Evolutionary conservation across 768 basidiomycete species (phyloP).

Genomic region (Mycena leptocephala): DNA sequence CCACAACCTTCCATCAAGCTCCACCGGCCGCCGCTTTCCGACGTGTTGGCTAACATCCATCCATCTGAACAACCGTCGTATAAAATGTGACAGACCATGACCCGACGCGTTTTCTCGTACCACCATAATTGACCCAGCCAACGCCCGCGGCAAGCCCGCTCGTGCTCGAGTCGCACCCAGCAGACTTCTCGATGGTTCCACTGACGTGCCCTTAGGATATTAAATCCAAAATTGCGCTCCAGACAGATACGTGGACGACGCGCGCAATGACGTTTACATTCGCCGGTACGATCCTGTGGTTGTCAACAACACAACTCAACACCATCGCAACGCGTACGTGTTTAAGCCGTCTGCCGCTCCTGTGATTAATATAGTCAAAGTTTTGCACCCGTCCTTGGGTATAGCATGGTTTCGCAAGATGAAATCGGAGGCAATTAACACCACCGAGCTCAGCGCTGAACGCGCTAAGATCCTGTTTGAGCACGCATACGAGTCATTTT

Average conservation of each 20-base stretch:
- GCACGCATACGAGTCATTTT: background rate
- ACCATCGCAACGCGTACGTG: background rate
- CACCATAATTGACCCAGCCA: too few relatives aligned
- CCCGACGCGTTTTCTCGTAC: too few relatives aligned
- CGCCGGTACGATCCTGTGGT: conserved; percentile 41
- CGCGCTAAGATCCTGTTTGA: background rate
- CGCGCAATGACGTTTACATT: conserved; percentile 50
- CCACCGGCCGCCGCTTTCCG: too few relatives aligned
- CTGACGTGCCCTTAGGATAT: too few relatives aligned
- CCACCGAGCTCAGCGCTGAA: background rate
- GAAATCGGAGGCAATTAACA: background rate
- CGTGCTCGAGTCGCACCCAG: too few relatives aligned
- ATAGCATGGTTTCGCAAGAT: background rate
- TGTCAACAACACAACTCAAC: background rate
- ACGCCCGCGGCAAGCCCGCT: too few relatives aligned
- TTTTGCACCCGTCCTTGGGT: too few relatives aligned
- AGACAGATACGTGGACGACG: conserved; percentile 48
- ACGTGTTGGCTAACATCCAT: too few relatives aligned
- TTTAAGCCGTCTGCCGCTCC: background rate
- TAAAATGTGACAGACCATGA: too few relatives aligned
- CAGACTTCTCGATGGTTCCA: too few relatives aligned
- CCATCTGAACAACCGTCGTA: too few relatives aligned
- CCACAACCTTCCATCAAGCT: too few relatives aligned
- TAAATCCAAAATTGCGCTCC: conserved; percentile 38
- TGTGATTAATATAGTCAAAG: background rate